Conservation (phyloP, 2,329 filamentous ascomycete genomes). For the Pyricularia grisea region DNA sequence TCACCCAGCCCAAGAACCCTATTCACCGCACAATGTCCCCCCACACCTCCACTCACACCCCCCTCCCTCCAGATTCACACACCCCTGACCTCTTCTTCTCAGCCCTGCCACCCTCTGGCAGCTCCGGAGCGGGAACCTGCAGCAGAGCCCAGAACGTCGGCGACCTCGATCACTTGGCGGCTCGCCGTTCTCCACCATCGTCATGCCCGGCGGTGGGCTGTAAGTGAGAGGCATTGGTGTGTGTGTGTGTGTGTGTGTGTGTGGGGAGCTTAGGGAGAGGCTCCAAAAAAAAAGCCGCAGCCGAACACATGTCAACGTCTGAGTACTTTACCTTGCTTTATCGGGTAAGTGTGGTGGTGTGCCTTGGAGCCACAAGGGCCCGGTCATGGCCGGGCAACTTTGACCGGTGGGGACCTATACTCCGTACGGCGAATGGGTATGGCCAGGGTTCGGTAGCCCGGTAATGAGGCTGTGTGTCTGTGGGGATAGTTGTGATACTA, state of each 20-base stretch:
- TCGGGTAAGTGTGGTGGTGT: not conserved
- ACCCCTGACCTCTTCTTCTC: too few species aligned
- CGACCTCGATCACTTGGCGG: not conserved
- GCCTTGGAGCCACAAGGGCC: not conserved
- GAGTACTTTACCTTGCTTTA: too few species aligned
- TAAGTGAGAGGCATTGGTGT: not conserved
- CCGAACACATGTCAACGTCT: too few species aligned
- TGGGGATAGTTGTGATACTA: not conserved
- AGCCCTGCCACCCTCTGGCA: not conserved
- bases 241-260: too few species aligned
- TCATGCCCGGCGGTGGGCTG: not conserved
- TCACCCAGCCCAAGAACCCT: not conserved
- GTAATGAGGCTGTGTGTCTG: not conserved
- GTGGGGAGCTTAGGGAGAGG: too few species aligned
- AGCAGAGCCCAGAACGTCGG: not conserved
- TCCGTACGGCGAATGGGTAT: too few species aligned
- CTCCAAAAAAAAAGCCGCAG: too few species aligned
- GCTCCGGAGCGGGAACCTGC: not conserved
- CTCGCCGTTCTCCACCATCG: not conserved
- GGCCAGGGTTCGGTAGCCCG: not conserved
- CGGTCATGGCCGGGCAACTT: not conserved
- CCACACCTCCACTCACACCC: not conserved
- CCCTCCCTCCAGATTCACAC: too few species aligned
- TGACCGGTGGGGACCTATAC: not conserved
- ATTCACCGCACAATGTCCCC: not conserved